Conservation (phyloP, 139 green algal species). For the Volvox africanus region DNA sequence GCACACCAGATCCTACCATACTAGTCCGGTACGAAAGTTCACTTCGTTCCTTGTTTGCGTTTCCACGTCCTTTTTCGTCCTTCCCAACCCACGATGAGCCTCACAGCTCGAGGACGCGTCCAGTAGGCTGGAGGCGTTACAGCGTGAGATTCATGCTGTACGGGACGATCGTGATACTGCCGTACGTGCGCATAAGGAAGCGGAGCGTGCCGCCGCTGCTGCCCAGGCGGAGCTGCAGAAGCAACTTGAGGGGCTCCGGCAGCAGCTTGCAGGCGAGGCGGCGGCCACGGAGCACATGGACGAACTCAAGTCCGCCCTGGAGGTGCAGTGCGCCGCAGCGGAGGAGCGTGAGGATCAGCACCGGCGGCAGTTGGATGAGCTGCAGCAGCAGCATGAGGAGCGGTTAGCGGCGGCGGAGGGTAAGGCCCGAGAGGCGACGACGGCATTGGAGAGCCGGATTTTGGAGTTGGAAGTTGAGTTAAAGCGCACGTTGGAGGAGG, state of each 20-base stretch:
- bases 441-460: not conserved
- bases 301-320: not conserved
- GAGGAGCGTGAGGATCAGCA: not conserved
- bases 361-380: not conserved
- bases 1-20: no score
- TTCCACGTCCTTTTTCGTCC: no score
- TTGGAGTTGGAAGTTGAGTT: slow-evolving; percentile 22
- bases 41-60: no score
- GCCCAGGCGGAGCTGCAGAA: not conserved
- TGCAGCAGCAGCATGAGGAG: not conserved
- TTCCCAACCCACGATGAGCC: no score
- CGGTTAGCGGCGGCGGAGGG: not conserved
- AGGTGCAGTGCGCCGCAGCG: not conserved
- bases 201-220: not conserved
- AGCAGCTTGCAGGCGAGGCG: slow-evolving; percentile 9
- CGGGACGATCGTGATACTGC: not conserved
- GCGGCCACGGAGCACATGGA: not conserved
- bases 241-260: not conserved
- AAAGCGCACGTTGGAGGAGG: not conserved
- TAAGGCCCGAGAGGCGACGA: not conserved
- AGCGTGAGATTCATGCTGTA: not conserved
- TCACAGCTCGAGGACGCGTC: slow-evolving; percentile 21
- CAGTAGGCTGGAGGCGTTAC: slow-evolving; percentile 20
- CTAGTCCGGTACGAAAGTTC: no score
- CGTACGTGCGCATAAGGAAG: not conserved